phyloP scores from a whole-genome alignment of 257 asterid species.

The Rauvolfia tetraphylla region DNA sequence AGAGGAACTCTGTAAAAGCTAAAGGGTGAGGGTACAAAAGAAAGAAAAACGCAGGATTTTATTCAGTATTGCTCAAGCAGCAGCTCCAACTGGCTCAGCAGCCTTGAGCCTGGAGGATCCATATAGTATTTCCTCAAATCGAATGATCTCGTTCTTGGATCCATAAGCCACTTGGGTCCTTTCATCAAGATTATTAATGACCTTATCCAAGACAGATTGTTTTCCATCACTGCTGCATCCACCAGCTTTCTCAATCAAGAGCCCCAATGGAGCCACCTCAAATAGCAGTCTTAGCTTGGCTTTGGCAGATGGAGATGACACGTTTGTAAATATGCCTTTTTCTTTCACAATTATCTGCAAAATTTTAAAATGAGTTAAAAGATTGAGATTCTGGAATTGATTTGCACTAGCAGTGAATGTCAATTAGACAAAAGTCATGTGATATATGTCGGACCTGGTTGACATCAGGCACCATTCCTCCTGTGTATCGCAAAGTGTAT shows the following conservation, averaged over 20 bases:
- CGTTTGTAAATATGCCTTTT: slow-evolving; percentile 92
- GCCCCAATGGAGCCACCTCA: slow-evolving; percentile 95
- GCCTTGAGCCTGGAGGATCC: slow-evolving; percentile 88
- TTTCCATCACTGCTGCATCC: slow-evolving; percentile 94
- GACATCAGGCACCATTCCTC: slow-evolving; percentile 99
- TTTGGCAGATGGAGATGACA: slow-evolving; percentile 73
- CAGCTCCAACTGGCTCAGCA: slow-evolving; percentile 65
- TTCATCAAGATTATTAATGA: slow-evolving; percentile 62
- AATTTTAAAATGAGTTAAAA: not conserved
- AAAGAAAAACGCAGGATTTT: slow-evolving; percentile 7
- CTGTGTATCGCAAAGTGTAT: slow-evolving; percentile 96
- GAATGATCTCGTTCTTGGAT: slow-evolving; percentile 80
- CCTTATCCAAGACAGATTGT: slow-evolving; percentile 73
- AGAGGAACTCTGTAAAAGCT: not conserved
- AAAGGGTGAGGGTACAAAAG: slow-evolving; percentile 5
- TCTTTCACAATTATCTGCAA: slow-evolving; percentile 89
- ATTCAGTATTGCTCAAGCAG: slow-evolving; percentile 39
- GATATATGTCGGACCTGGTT: slow-evolving; percentile 53
- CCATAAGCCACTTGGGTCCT: slow-evolving; percentile 97
- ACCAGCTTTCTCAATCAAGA: slow-evolving; percentile 92
- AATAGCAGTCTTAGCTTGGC: slow-evolving; percentile 92
- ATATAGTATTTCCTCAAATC: slow-evolving; percentile 70
- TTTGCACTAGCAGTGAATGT: not conserved
- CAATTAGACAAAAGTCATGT: not conserved
- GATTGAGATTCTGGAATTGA: not conserved